Percentiles rank a stretch among this genome's conserved stretches.
Conservation (phyloP, 1,284 basidiomycete genomes). For the Melampsora occidentalis region DNA sequence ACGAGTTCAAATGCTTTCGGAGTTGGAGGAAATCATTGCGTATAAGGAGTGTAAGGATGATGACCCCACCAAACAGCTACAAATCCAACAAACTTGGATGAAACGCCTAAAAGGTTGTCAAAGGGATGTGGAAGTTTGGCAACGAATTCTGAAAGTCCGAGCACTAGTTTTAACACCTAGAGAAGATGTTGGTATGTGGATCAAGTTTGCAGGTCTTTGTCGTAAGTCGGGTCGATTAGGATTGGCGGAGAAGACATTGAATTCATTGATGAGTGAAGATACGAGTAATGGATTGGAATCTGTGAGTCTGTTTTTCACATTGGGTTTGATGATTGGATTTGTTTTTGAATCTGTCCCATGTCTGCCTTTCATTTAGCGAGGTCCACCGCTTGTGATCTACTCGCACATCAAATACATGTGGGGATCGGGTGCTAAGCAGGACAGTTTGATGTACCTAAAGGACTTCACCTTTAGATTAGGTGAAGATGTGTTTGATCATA, state of each 20-base stretch:
- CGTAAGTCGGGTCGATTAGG: slow-evolving; percentile 80
- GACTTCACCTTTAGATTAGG: slow-evolving; percentile 76
- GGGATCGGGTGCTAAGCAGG: slow-evolving; percentile 75
- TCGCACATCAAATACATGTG: slow-evolving; percentile 96
- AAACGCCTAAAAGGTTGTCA: slow-evolving; percentile 87
- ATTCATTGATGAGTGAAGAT: slow-evolving; percentile 73
- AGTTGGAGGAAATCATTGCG: slow-evolving; percentile 93
- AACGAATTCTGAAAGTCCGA: slow-evolving; percentile 91
- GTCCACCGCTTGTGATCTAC: slow-evolving; percentile 93
- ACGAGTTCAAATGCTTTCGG: slow-evolving; percentile 96
- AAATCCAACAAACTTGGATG: slow-evolving; percentile 69
- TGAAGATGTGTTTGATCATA: slow-evolving; percentile 66
- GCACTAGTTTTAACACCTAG: slow-evolving; percentile 89
- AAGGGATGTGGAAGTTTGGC: slow-evolving; percentile 98
- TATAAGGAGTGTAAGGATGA: slow-evolving; percentile 87
- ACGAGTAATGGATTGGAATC: slow-evolving; percentile 46
- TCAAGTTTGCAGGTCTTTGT: slow-evolving; percentile 83
- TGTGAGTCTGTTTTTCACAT: slow-evolving; percentile 17
- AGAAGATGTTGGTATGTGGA: slow-evolving; percentile 97
- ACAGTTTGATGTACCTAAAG: slow-evolving; percentile 79
- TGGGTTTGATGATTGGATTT: neutral
- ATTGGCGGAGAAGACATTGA: slow-evolving; percentile 94
- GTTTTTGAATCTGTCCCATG: neutral
- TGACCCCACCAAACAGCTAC: slow-evolving; percentile 80
- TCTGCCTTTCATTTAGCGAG: slow-evolving; percentile 60